Base-by-base conservation (phyloP, 2,329 filamentous ascomycete genomes). In the Fusarium sterilihyphosum region DNA sequence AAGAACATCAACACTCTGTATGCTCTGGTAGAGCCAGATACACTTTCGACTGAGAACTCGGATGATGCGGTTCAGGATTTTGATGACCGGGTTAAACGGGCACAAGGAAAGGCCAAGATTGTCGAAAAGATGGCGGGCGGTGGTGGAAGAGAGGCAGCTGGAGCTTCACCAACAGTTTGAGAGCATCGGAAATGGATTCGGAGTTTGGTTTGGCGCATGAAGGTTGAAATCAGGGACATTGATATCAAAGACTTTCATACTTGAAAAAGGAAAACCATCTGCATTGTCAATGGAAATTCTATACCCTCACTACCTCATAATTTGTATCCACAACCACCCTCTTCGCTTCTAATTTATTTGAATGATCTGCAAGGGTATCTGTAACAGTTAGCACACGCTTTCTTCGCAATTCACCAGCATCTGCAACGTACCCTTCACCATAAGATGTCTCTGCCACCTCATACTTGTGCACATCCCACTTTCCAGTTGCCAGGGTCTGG, bases 1-100 rank as follows among this genome's bases (percentile, higher is more conserved):
- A 96, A 93, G 83, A 95, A 98, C 79, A 84, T 98, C 64, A 87
- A 89, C 38, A 89, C 91, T 13, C 86, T 98, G 16, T 92, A 94
- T 71, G 92, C 92, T 31, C 86, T 98, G 20, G 91, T 94, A 7
- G 94, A 98, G 81, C 92, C 92, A 0, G 91, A 91, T 10, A 96
- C 91, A 3, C 83, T 98, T 49, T 91, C 92, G 22, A 95, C 92
- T 26, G 88, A 92, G 67, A 99, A 99, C 80, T 92, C 90, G 9
- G 96, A 98, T 80, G 94, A 97, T 53, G 92, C 92, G 2, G 95
- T 99, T 29, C 92, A 93, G 58, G 95, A 98, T 78, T 95, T 97
- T 79, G 96, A 99, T 78, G 94, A 98, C 81, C 88, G 95, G 18
- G 80, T 97, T 44, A 96, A 95, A 83, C 90, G 94, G 73, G 96